Conservation (phyloP, 1,284 basidiomycete genomes). For the Neolentinus lepideus region DNA sequence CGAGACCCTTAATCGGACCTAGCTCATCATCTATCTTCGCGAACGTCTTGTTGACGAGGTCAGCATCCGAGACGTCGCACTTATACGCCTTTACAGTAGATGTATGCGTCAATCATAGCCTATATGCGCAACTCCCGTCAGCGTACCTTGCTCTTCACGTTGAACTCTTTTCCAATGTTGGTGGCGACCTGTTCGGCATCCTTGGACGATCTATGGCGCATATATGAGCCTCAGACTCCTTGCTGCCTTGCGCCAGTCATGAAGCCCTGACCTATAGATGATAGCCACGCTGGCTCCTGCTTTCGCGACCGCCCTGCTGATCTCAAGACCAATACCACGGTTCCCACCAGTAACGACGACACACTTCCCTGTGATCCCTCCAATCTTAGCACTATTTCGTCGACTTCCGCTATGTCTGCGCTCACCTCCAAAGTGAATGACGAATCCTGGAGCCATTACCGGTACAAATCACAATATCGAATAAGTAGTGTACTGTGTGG, state of each 20-base stretch:
- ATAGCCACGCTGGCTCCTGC: conserved; percentile 35
- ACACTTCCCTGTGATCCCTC: conserved; percentile 16
- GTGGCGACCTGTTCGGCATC: conserved; percentile 32
- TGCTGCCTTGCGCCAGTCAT: background rate
- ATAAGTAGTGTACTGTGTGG: background rate
- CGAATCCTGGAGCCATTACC: background rate
- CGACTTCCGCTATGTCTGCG: background rate
- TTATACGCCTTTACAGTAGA: conserved; percentile 28
- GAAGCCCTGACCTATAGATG: conserved; percentile 26
- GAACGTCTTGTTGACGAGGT: conserved; percentile 28
- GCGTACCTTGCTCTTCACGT: conserved; percentile 23
- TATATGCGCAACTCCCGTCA: background rate
- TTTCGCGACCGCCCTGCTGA: conserved; percentile 33
- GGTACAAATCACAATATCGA: background rate
- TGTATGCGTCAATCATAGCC: background rate
- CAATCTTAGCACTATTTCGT: background rate
- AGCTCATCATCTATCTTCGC: conserved; percentile 30
- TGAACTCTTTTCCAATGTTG: conserved; percentile 26
- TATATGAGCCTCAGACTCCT: background rate
- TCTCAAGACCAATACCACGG: conserved; percentile 39
- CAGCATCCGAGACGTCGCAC: conserved; percentile 31
- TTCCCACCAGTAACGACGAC: conserved; percentile 33
- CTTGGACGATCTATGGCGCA: conserved; percentile 18
- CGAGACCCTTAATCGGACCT: conserved; percentile 29
- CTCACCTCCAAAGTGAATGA: background rate